Percentiles rank a stretch among this genome's conserved stretches.
Conservation (phyloP, 306 rosid species). For the Vigna hirtella region DNA sequence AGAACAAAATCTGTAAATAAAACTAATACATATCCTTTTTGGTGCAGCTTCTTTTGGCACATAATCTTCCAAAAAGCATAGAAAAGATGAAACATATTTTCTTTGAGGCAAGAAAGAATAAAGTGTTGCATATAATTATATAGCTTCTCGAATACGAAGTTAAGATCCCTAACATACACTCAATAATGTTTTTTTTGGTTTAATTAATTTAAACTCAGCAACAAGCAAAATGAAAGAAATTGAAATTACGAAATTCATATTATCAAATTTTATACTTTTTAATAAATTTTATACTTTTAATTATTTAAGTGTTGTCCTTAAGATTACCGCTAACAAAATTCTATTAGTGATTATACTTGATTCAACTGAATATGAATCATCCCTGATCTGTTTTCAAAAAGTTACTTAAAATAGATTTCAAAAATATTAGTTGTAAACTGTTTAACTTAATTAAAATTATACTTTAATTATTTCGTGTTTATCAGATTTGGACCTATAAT, state of each 20-base stretch:
- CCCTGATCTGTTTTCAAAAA: neutral
- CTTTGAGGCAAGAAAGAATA: constrained; percentile 46
- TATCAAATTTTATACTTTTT: too few relatives aligned
- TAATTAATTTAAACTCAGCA: neutral
- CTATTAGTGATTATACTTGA: neutral
- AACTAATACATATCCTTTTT: neutral
- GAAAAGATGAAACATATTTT: constrained; percentile 39
- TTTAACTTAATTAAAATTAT: neutral
- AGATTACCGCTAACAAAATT: neutral
- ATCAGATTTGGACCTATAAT: too few relatives aligned
- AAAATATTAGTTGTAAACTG: neutral
- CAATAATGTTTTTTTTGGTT: neutral
- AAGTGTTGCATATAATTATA: constrained; percentile 28
- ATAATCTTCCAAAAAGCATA: constrained; percentile 28
- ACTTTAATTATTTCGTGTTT: neutral
- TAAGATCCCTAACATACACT: neutral
- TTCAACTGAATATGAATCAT: neutral
- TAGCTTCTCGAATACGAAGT: constrained; percentile 34
- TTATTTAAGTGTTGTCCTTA: neutral
- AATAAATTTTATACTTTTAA: too few relatives aligned
- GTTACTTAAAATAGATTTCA: neutral
- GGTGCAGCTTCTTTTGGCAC: constrained; percentile 33
- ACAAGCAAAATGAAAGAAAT: neutral
- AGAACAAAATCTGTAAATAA: too few relatives aligned
- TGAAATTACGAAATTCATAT: too few relatives aligned